phyloP scores from a whole-genome alignment of 352 stramenopile species.

The Paralagenidium karlingii region DNA sequence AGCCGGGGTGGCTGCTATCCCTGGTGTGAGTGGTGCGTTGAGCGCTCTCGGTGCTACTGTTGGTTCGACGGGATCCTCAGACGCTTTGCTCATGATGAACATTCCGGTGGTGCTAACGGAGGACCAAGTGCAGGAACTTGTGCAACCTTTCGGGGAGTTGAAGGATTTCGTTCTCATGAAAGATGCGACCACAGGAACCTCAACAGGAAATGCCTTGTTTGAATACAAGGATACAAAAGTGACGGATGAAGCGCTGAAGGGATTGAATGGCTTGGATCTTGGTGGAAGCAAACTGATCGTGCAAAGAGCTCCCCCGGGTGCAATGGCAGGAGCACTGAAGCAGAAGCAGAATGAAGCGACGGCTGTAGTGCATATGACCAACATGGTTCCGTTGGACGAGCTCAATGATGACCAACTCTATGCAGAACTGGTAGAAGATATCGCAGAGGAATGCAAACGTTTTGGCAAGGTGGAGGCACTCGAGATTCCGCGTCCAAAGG shows the following conservation, averaged over 20 bases:
- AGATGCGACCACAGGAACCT: conserved; percentile 25
- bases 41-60: not conserved
- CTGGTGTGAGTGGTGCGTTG: not conserved
- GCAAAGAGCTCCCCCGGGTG: conserved; percentile 27
- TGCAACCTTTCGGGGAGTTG: conserved; percentile 69
- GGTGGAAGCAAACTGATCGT: conserved; percentile 52
- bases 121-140: conserved; percentile 72
- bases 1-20: not conserved
- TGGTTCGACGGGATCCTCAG: conserved; percentile 8
- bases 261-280: conserved; percentile 68
- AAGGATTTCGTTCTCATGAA: conserved; percentile 55
- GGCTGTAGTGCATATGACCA: conserved; percentile 13
- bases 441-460: conserved; percentile 83
- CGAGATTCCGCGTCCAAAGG: conserved; percentile 74
- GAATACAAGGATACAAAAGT: conserved; percentile 59
- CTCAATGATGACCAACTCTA: conserved; percentile 79
- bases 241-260: conserved; percentile 42
- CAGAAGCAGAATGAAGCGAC: not conserved
- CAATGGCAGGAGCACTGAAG: conserved; percentile 2
- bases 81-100: conserved; percentile 70
- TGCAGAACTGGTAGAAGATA: conserved; percentile 80
- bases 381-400: conserved; percentile 79
- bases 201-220: conserved; percentile 63
- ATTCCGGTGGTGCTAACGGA: conserved; percentile 64
- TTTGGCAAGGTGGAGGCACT: conserved; percentile 57